phyloP scores from a whole-genome alignment of 2,329 filamentous ascomycete species.

The Aureobasidium mangrovei region DNA sequence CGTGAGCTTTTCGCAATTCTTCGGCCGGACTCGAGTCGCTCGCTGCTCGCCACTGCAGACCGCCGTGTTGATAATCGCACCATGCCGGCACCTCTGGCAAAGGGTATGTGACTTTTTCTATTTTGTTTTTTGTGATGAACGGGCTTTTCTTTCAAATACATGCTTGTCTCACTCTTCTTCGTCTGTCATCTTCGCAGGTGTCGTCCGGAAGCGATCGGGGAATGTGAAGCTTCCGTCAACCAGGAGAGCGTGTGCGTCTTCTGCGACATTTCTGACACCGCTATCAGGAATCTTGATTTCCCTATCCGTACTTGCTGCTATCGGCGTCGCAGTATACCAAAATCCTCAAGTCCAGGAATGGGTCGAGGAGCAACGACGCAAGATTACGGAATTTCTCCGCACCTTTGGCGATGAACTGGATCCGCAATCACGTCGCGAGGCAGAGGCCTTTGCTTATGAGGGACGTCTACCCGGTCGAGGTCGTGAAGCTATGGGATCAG shows the following conservation, averaged over 20 bases:
- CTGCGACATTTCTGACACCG: constrained; percentile 6
- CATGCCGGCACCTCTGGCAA: constrained; percentile 12
- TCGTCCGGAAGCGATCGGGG: not conserved
- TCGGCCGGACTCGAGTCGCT: not conserved
- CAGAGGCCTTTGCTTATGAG: constrained; percentile 31
- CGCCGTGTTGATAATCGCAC: not conserved
- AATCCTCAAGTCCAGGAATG: constrained; percentile 55
- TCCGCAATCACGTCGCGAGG: constrained; percentile 32
- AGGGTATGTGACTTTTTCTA: constrained; percentile 3
- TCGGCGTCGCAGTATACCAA: constrained; percentile 55
- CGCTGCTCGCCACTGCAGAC: not conserved
- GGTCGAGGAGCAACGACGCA: constrained; percentile 52
- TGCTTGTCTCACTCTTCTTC: not conserved
- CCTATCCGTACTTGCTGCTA: constrained; percentile 52
- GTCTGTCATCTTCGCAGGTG: not conserved
- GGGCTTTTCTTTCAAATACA: not conserved
- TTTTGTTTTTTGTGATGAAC: not conserved
- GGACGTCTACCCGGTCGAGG: constrained; percentile 22
- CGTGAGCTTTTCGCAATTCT: not conserved
- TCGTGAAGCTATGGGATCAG: constrained; percentile 25
- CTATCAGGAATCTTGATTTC: constrained; percentile 52
- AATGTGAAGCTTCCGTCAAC: not conserved
- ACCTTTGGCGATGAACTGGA: constrained; percentile 53
- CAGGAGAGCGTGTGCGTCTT: not conserved
- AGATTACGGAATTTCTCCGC: constrained; percentile 51